These are phyloP conservation scores for Medakamo hakoo DNA, from an alignment of 139 green algal genomes.

Conservation along the genomic window DNA sequence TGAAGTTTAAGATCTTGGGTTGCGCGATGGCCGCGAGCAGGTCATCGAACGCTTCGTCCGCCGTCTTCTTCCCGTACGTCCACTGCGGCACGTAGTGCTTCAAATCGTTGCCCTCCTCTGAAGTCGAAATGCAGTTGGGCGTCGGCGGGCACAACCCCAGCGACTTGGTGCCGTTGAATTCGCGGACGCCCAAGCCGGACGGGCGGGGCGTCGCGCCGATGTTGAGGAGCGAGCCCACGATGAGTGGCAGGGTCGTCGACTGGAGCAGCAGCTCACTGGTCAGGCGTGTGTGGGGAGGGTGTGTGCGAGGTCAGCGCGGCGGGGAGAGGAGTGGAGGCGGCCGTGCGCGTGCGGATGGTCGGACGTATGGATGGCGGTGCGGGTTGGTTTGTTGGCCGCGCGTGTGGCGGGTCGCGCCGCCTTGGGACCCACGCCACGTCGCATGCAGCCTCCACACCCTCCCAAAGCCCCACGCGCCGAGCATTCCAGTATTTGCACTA, in stretches of 20 bases:
- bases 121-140: slow-evolving; percentile 84
- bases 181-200: slow-evolving; percentile 37
- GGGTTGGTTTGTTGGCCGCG: no score
- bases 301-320: no score
- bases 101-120: slow-evolving; percentile 68
- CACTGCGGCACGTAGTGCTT: slow-evolving; percentile 65
- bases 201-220: slow-evolving; percentile 42
- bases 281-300: not conserved
- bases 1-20: slow-evolving; percentile 57
- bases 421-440: no score
- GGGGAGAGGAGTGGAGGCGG: no score
- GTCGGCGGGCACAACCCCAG: slow-evolving; percentile 68
- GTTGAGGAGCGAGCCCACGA: slow-evolving; percentile 52
- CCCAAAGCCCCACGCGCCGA: no score
- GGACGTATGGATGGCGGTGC: no score
- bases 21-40: slow-evolving; percentile 13
- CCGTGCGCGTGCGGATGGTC: no score
- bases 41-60: slow-evolving; percentile 68
- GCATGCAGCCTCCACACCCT: no score
- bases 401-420: no score
- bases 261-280: slow-evolving; percentile 53
- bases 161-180: slow-evolving; percentile 48
- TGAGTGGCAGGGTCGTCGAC: slow-evolving; percentile 37
- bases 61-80: slow-evolving; percentile 63
- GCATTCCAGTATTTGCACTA: no score